phyloP scores from a whole-genome alignment of 495 filamentous ascomycete genomes.

The Bathelium albidoporum region DNA sequence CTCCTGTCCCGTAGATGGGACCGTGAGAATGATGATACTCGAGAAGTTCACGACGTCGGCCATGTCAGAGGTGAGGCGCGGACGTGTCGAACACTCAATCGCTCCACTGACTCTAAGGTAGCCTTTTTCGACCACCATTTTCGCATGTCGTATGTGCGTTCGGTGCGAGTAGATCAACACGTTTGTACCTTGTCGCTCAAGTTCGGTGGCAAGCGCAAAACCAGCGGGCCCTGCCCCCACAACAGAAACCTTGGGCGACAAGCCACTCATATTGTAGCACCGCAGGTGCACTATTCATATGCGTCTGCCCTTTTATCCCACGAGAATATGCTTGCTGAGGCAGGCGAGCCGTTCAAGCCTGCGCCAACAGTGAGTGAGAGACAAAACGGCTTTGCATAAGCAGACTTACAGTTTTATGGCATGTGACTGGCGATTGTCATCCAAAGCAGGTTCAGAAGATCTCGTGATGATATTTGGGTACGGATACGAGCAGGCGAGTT shows the following conservation, averaged over 20 bases:
- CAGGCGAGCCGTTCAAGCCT: too few species aligned
- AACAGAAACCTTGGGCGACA: not conserved
- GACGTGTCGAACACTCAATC: not conserved
- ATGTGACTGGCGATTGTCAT: too few species aligned
- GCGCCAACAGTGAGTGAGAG: too few species aligned
- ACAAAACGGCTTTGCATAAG: too few species aligned
- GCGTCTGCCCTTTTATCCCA: not conserved
- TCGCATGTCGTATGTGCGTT: not conserved
- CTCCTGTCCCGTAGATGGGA: not conserved
- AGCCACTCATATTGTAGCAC: not conserved
- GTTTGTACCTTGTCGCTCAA: not conserved
- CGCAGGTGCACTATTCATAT: not conserved
- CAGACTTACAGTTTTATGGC: too few species aligned
- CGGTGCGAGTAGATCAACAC: not conserved
- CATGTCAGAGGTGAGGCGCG: constrained; percentile 27
- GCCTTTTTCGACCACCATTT: not conserved
- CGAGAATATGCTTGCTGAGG: not conserved
- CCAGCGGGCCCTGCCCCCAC: not conserved
- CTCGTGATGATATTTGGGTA: too few species aligned
- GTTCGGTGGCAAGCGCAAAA: not conserved
- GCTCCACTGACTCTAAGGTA: not conserved
- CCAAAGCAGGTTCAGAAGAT: too few species aligned
- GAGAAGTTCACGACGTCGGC: constrained; percentile 39
- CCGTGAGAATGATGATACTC: constrained; percentile 19
- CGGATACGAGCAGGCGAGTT: too few species aligned